phyloP scores from a whole-genome alignment of 2,329 filamentous ascomycete species.

The Pezicula radicicola region DNA sequence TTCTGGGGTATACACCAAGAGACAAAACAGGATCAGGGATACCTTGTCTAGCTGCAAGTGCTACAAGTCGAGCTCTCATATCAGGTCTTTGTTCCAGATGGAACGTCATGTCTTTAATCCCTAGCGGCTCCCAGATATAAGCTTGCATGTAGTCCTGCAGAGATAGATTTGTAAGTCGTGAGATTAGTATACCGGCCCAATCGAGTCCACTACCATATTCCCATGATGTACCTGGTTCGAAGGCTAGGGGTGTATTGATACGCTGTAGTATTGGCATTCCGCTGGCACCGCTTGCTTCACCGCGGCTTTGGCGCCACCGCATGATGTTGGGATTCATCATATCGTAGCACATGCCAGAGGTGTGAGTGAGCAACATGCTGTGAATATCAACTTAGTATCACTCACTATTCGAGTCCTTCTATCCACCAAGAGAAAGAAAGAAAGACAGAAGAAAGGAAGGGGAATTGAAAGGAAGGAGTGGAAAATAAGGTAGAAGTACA shows the following conservation, averaged over 20 bases:
- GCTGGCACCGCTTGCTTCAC: background rate
- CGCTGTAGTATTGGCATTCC: slow-evolving; percentile 2
- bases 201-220: slow-evolving; percentile 53
- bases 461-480: background rate
- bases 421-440: background rate
- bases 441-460: background rate
- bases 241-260: slow-evolving; percentile 46
- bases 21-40: slow-evolving; percentile 11
- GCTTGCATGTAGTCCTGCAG: slow-evolving; percentile 18
- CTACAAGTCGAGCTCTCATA: slow-evolving; percentile 13
- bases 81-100: slow-evolving; percentile 9
- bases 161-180: slow-evolving; percentile 29
- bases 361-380: slow-evolving; percentile 17
- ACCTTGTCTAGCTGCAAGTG: slow-evolving; percentile 2
- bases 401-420: too few species aligned
- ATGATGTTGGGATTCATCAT: slow-evolving; percentile 5
- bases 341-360: slow-evolving; percentile 18
- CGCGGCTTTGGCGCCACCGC: slow-evolving; percentile 4
- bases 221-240: slow-evolving; percentile 62
- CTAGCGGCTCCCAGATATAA: slow-evolving; percentile 21
- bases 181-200: slow-evolving; percentile 49
- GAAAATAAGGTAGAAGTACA: background rate
- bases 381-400: background rate
- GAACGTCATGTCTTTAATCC: slow-evolving; percentile 18
- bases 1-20: background rate